phyloP scores from a whole-genome alignment of 202 grass and related monocot genomes.

The Cymbopogon flexuosus region DNA sequence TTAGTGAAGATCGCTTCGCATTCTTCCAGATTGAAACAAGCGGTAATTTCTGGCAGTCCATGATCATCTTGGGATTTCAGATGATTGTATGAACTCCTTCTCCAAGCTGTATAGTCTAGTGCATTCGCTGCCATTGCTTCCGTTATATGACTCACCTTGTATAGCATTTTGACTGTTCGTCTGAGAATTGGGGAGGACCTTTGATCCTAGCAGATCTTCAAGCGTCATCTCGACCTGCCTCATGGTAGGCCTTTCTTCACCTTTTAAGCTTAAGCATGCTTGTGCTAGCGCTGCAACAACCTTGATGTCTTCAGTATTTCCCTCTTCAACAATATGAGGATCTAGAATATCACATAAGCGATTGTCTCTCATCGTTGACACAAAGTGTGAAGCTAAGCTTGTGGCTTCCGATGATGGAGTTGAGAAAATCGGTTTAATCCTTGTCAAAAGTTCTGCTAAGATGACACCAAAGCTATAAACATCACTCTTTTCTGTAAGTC shows the following conservation, averaged over 20 bases:
- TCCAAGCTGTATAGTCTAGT: not conserved
- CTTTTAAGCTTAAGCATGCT: not conserved
- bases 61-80: not conserved
- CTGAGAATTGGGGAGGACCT: not conserved
- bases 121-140: not conserved
- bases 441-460: not conserved
- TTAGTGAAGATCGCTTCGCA: not conserved
- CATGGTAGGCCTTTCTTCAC: not conserved
- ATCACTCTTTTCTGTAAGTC: not conserved
- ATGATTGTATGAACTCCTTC: not conserved
- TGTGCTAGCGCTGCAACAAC: not conserved
- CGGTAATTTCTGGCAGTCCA: not conserved
- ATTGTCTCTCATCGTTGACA: not conserved
- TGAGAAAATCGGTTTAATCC: not conserved
- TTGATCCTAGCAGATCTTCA: not conserved
- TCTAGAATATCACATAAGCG: not conserved
- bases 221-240: not conserved
- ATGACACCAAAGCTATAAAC: not conserved
- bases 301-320: not conserved
- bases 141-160: not conserved
- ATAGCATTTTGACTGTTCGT: not conserved
- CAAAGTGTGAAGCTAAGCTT: not conserved
- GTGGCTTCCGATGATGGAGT: not conserved
- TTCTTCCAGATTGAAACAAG: too few species aligned
- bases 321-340: not conserved